Evolutionary conservation across 2,329 filamentous ascomycete genomes (phyloP).

Genomic region (Neopestalotiopsis rosae): DNA sequence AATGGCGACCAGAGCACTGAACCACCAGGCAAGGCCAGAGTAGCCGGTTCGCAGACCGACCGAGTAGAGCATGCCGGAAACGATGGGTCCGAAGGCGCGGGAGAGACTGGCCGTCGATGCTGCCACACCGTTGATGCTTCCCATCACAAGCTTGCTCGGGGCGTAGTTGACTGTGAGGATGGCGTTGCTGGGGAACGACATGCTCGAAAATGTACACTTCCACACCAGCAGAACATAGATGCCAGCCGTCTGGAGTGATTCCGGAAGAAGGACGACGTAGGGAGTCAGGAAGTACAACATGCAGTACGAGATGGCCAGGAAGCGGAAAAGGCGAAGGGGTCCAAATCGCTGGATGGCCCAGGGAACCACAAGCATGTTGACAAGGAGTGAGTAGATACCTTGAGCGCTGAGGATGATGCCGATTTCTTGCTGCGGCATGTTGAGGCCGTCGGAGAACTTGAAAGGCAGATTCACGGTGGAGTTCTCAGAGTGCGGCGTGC

Average conservation of each 20-base stretch:
- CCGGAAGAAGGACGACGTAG: slow-evolving; percentile 85
- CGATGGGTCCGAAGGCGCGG: slow-evolving; percentile 84
- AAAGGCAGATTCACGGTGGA: slow-evolving; percentile 69
- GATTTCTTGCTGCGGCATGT: slow-evolving; percentile 80
- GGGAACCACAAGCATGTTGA: slow-evolving; percentile 85
- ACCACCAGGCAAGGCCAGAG: slow-evolving; percentile 94
- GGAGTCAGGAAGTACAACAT: slow-evolving; percentile 86
- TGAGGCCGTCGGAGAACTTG: slow-evolving; percentile 87
- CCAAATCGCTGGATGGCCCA: slow-evolving; percentile 77
- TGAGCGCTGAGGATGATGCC: slow-evolving; percentile 89
- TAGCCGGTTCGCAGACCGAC: slow-evolving; percentile 80
- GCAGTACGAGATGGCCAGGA: slow-evolving; percentile 83
- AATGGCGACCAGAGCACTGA: slow-evolving; percentile 76
- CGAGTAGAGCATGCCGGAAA: slow-evolving; percentile 86
- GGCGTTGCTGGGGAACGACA: slow-evolving; percentile 88
- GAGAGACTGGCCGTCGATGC: slow-evolving; percentile 90
- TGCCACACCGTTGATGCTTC: slow-evolving; percentile 90
- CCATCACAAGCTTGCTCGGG: slow-evolving; percentile 81
- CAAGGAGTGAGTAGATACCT: slow-evolving; percentile 86
- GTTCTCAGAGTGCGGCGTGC: slow-evolving; percentile 10
- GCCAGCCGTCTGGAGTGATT: slow-evolving; percentile 71
- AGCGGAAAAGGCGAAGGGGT: slow-evolving; percentile 79
- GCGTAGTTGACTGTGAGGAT: slow-evolving; percentile 91
- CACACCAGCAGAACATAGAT: slow-evolving; percentile 81
- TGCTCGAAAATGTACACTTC: slow-evolving; percentile 92